These are phyloP conservation scores for Euphorbia neoarborescens DNA, from an alignment of 441 rosid genomes.

Conservation along the genomic window DNA sequence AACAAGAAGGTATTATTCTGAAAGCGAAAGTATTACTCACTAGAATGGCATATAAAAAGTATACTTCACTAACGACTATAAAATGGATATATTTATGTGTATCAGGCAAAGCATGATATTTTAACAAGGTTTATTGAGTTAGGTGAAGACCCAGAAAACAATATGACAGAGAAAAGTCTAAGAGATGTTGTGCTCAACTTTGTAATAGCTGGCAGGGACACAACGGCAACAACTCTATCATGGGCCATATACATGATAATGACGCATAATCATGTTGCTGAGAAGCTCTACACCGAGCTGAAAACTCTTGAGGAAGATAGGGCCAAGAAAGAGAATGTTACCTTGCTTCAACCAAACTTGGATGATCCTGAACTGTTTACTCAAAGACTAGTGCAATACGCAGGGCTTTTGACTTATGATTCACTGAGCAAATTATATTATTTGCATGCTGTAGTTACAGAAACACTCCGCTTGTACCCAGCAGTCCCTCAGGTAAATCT, in stretches of 20 bases:
- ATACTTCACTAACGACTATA: background rate
- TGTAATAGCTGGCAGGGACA: conserved; percentile 89
- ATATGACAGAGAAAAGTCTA: conserved; percentile 66
- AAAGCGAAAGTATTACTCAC: background rate
- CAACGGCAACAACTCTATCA: conserved; percentile 88
- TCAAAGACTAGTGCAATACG: conserved; percentile 44
- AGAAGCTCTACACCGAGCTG: conserved; percentile 63
- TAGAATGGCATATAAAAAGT: background rate
- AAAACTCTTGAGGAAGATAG: conserved; percentile 49
- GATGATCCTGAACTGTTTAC: conserved; percentile 44
- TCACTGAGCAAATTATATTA: conserved; percentile 62
- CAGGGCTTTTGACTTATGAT: conserved; percentile 62
- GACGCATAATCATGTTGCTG: conserved; percentile 50
- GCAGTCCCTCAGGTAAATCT: conserved; percentile 80
- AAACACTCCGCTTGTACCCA: conserved; percentile 81
- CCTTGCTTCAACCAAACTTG: conserved; percentile 31
- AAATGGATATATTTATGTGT: background rate
- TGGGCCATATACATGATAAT: conserved; percentile 83
- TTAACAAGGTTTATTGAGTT: conserved; percentile 74
- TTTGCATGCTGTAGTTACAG: conserved; percentile 81
- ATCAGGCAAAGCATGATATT: conserved; percentile 69
- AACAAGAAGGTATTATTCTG: conserved; percentile 48
- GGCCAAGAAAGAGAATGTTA: conserved; percentile 44
- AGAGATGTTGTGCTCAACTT: conserved; percentile 87
- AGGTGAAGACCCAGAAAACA: conserved; percentile 58